These are phyloP conservation scores for Boeremia exigua DNA, from an alignment of 2,329 filamentous ascomycete genomes.

Conservation along the genomic window DNA sequence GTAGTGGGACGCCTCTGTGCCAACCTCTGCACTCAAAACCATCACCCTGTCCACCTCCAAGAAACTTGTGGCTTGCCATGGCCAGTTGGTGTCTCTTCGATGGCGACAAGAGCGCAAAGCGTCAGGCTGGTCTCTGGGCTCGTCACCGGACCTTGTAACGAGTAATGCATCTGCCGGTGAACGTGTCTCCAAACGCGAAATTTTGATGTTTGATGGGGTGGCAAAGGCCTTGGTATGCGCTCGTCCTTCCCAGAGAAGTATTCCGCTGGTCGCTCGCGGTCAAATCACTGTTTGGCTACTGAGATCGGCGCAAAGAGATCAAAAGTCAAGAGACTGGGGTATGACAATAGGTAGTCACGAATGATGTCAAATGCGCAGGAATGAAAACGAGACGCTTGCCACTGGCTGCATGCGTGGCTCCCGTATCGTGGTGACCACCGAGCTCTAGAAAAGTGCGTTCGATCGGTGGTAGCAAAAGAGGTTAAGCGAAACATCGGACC, in stretches of 20 bases:
- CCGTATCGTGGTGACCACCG: conserved; percentile 5
- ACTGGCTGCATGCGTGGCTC: conserved; percentile 1
- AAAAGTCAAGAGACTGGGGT: not conserved
- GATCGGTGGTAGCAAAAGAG: conserved; percentile 11
- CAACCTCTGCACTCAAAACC: conserved; percentile 16
- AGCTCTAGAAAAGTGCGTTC: not conserved
- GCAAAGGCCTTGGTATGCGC: conserved; percentile 18
- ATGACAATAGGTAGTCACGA: not conserved
- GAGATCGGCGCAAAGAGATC: not conserved
- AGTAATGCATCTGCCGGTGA: conserved; percentile 20
- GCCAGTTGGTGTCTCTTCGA: conserved; percentile 18
- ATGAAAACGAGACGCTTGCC: not conserved
- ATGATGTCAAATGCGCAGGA: not conserved
- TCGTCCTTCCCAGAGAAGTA: conserved; percentile 13
- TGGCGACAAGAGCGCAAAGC: conserved; percentile 27
- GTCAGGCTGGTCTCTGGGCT: conserved; percentile 15
- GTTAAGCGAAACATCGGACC: conserved; percentile 11
- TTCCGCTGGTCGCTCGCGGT: not conserved
- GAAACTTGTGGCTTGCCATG: conserved; percentile 36
- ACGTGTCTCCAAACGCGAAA: conserved; percentile 2
- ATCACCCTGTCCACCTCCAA: conserved; percentile 22
- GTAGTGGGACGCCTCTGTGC: conserved; percentile 16
- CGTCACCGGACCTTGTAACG: conserved; percentile 18
- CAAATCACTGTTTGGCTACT: not conserved
- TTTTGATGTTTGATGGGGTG: conserved; percentile 6